These are phyloP conservation scores for Allomyces javanicus DNA, from an alignment of 192 early-diverging fungal genomes.

Conservation along the genomic window DNA sequence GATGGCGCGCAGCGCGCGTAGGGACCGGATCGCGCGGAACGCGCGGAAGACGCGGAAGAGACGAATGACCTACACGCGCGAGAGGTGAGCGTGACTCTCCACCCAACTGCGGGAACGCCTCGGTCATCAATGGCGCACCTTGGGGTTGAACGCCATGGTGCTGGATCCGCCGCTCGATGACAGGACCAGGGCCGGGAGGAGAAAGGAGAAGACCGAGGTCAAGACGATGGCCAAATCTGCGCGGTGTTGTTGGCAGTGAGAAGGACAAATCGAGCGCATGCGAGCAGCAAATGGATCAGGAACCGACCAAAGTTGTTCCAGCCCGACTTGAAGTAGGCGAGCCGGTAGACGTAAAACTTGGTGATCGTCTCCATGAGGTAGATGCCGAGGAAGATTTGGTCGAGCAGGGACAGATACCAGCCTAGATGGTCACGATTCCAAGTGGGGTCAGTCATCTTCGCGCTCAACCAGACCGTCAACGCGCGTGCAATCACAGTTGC, in stretches of 20 bases:
- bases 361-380: conserved; percentile 13
- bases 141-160: conserved; percentile 7
- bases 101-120: neutral
- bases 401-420: conserved; percentile 13
- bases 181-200: conserved; percentile 3
- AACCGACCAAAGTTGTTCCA: conserved; percentile 15
- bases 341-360: conserved; percentile 12
- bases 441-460: neutral
- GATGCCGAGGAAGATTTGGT: conserved; percentile 15
- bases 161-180: neutral
- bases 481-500: neutral
- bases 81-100: neutral
- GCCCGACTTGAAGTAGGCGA: conserved; percentile 10
- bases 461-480: no score
- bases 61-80: conserved; percentile 2
- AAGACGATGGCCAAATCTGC: conserved; percentile 12
- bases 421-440: neutral
- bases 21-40: conserved; percentile 10
- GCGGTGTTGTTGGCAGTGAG: no score
- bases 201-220: conserved; percentile 10
- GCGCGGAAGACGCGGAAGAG: conserved; percentile 12
- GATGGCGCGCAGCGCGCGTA: conserved; percentile 12
- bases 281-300: neutral
- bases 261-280: neutral
- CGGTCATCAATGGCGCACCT: neutral